A percentile compares a stretch with the other conserved stretches of the same genome.
Conservation (phyloP, 257 asterid genomes). For the Solanum virginianum region DNA sequence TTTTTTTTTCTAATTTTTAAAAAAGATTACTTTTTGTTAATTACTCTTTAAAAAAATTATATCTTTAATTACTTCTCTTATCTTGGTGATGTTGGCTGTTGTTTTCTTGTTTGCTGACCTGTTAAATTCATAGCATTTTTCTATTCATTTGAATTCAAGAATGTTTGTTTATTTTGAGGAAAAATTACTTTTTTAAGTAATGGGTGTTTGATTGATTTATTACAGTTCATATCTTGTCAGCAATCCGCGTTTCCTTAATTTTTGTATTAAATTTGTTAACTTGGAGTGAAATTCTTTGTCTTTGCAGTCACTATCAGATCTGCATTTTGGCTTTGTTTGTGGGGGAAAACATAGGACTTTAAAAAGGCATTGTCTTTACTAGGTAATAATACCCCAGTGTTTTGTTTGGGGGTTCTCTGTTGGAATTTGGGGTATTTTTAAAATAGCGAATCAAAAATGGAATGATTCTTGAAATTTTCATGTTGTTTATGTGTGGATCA, state of each 20-base stretch:
- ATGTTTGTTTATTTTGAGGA: slow-evolving; percentile 2
- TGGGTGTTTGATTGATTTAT: slow-evolving; percentile 6
- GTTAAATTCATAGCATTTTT: background rate
- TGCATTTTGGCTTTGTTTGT: slow-evolving; percentile 17
- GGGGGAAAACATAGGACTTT: slow-evolving; percentile 7
- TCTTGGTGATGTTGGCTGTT: background rate
- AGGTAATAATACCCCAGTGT: background rate
- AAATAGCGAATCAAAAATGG: background rate
- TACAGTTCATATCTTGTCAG: slow-evolving; percentile 54
- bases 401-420: background rate
- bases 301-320: slow-evolving; percentile 51
- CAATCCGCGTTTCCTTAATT: slow-evolving; percentile 46
- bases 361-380: background rate
- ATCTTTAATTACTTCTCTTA: slow-evolving; percentile 27
- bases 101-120: background rate
- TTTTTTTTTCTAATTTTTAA: background rate
- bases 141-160: background rate
- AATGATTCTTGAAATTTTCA: background rate
- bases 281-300: background rate
- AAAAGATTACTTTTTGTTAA: background rate
- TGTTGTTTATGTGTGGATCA: background rate
- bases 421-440: background rate
- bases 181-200: background rate
- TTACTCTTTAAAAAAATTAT: background rate
- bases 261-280: background rate